phyloP scores from a whole-genome alignment of 345 rosid genomes.

The Trapa bicornis region DNA sequence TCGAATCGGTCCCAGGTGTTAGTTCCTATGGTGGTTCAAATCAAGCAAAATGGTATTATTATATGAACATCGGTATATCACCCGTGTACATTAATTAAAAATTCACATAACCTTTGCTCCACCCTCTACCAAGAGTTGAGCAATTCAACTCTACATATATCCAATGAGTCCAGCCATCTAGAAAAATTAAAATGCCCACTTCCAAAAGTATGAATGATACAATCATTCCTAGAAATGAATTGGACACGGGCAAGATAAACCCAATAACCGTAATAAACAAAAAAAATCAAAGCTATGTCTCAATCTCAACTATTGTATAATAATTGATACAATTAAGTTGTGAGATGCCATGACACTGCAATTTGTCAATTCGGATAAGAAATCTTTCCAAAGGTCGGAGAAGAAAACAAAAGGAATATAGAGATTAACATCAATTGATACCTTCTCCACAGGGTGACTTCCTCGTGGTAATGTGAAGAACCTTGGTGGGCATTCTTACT shows the following conservation, averaged over 20 bases:
- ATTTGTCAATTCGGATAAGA: neutral
- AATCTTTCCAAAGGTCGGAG: neutral
- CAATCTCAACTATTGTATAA: too few species aligned
- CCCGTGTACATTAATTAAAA: neutral
- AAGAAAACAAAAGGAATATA: neutral
- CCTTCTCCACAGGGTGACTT: constrained; percentile 22
- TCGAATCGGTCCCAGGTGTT: constrained; percentile 13
- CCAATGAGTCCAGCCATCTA: neutral
- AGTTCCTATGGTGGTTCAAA: constrained; percentile 7
- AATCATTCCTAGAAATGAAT: too few species aligned
- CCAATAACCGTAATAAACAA: too few species aligned
- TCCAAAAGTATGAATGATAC: too few species aligned
- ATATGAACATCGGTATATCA: neutral
- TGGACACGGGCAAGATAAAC: too few species aligned
- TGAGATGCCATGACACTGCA: neutral
- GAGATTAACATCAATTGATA: neutral
- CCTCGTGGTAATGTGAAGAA: constrained; percentile 17
- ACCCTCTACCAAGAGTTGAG: neutral
- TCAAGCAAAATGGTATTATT: neutral
- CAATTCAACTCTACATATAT: neutral
- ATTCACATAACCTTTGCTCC: neutral
- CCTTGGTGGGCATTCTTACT: constrained; percentile 19
- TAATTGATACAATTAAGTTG: too few species aligned
- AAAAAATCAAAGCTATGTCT: too few species aligned
- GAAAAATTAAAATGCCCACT: too few species aligned